phyloP scores from a whole-genome alignment of 495 filamentous ascomycete species.

The Parachaetomium inaequale region DNA sequence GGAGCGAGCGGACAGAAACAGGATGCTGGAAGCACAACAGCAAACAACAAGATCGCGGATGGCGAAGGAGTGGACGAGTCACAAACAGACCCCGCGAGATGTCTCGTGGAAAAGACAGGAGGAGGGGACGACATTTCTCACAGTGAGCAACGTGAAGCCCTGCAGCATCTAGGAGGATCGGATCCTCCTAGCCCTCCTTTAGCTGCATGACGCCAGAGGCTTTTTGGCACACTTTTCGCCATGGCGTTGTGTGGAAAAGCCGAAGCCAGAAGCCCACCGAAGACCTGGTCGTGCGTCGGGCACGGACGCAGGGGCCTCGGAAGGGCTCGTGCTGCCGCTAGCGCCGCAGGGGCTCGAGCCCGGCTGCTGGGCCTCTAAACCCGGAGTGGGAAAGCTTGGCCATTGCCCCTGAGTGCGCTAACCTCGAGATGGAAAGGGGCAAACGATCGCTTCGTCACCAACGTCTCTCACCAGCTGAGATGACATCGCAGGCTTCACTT shows the following conservation, averaged over 20 bases:
- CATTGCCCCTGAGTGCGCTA: background rate
- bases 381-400: background rate
- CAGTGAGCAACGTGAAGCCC: background rate
- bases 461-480: too few species aligned
- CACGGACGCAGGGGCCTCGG: background rate
- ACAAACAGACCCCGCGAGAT: background rate
- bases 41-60: background rate
- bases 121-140: slow-evolving; percentile 10
- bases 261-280: slow-evolving; percentile 8
- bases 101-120: background rate
- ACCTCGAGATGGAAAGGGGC: background rate
- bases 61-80: slow-evolving; percentile 5
- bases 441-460: too few species aligned
- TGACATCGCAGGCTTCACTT: too few species aligned
- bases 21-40: background rate
- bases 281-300: background rate
- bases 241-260: slow-evolving; percentile 8
- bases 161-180: background rate
- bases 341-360: background rate
- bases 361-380: background rate
- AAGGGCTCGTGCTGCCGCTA: slow-evolving; percentile 5
- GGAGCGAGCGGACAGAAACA: background rate
- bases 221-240: slow-evolving; percentile 17
- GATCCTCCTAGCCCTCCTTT: slow-evolving; percentile 13
- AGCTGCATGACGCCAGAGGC: slow-evolving; percentile 29